Conservation (phyloP, 2,329 filamentous ascomycete species). For the Neophaeococcomyces aloes region DNA sequence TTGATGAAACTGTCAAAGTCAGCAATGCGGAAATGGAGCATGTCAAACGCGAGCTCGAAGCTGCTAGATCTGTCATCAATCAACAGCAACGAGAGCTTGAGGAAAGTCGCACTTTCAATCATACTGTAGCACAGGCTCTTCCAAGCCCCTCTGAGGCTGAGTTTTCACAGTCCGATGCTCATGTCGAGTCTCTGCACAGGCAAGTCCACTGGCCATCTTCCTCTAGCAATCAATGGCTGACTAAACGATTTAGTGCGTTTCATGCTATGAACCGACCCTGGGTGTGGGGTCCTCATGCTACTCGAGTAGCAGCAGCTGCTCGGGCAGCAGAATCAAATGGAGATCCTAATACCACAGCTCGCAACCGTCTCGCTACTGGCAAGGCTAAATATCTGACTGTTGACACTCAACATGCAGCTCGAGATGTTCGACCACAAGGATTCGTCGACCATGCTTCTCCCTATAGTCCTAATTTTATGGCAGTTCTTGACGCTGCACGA, state of each 20-base stretch:
- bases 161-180: conserved; percentile 23
- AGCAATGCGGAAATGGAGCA: conserved; percentile 43
- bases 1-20: conserved; percentile 18
- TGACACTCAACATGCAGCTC: background rate
- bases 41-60: conserved; percentile 47
- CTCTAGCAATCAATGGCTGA: background rate
- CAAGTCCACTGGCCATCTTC: background rate
- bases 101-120: conserved; percentile 49
- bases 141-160: conserved; percentile 44
- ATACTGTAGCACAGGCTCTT: conserved; percentile 50
- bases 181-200: conserved; percentile 2
- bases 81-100: conserved; percentile 52
- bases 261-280: conserved; percentile 39
- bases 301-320: too few species aligned
- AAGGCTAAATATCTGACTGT: background rate
- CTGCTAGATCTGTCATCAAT: conserved; percentile 47
- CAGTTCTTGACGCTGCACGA: background rate
- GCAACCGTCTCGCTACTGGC: background rate
- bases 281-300: too few species aligned
- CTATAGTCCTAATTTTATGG: background rate
- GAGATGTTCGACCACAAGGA: background rate
- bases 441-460: background rate
- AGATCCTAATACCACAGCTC: background rate
- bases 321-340: too few species aligned
- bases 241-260: conserved; percentile 41